These are phyloP conservation scores for Globisporangium barbulae DNA, from an alignment of 352 stramenopile species.

Conservation along the genomic window DNA sequence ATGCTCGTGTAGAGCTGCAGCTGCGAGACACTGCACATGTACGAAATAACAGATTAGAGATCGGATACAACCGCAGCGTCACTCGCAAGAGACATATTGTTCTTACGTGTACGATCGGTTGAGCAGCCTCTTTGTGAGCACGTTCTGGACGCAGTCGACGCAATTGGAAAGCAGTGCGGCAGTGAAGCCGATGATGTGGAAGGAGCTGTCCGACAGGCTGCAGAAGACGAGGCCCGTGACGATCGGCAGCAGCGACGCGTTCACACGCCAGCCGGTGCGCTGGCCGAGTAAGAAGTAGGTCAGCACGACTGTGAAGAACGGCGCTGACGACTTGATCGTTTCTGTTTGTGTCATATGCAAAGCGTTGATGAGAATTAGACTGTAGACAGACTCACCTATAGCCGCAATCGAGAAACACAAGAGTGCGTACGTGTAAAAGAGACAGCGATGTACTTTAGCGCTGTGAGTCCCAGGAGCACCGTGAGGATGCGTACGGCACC, in stretches of 20 bases:
- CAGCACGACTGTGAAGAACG: constrained; percentile 90
- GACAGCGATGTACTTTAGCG: constrained; percentile 90
- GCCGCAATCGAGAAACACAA: neutral
- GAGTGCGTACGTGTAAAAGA: constrained; percentile 79
- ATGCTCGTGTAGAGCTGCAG: constrained; percentile 91
- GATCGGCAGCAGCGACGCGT: constrained; percentile 85
- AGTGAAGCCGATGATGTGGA: constrained; percentile 87
- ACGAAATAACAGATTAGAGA: neutral
- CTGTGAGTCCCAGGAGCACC: constrained; percentile 86
- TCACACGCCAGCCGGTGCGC: constrained; percentile 78
- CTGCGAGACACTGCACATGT: constrained; percentile 57
- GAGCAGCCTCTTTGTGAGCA: constrained; percentile 87
- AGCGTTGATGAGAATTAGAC: neutral
- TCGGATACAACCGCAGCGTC: too few relatives aligned
- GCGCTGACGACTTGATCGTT: constrained; percentile 91
- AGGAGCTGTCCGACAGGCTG: constrained; percentile 82
- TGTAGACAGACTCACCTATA: neutral
- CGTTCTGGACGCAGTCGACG: constrained; percentile 91
- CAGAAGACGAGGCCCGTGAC: constrained; percentile 84
- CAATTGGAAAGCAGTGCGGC: constrained; percentile 89
- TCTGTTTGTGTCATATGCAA: constrained; percentile 38
- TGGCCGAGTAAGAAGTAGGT: constrained; percentile 83
- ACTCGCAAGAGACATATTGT: neutral
- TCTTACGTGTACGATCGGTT: constrained; percentile 77
- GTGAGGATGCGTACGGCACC: constrained; percentile 81